phyloP scores from a whole-genome alignment of 306 rosid genomes.

The Echinosophora koreensis region DNA sequence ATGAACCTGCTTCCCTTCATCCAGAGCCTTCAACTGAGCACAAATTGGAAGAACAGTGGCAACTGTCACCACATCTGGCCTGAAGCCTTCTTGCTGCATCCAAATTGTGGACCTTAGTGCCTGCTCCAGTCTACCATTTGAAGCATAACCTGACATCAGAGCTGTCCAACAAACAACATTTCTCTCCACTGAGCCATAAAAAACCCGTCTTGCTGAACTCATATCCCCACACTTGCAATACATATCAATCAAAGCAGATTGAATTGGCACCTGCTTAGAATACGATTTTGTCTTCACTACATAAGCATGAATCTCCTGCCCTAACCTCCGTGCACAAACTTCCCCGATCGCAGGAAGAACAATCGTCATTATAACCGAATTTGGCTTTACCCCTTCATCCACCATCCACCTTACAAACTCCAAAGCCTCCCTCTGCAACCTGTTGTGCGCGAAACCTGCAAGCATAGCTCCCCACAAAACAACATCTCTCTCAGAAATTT shows the following conservation, averaged over 20 bases:
- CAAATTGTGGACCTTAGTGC: slow-evolving; percentile 78
- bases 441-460: slow-evolving; percentile 73
- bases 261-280: slow-evolving; percentile 61
- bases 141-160: slow-evolving; percentile 79
- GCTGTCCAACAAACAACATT: slow-evolving; percentile 89
- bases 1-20: slow-evolving; percentile 79
- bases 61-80: slow-evolving; percentile 75
- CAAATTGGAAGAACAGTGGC: slow-evolving; percentile 83
- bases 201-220: slow-evolving; percentile 68
- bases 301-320: slow-evolving; percentile 79
- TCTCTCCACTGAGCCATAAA: slow-evolving; percentile 71
- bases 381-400: slow-evolving; percentile 59
- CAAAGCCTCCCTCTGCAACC: slow-evolving; percentile 72
- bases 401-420: slow-evolving; percentile 71
- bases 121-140: slow-evolving; percentile 76
- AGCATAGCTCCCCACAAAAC: slow-evolving; percentile 81
- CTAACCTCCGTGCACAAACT: slow-evolving; percentile 55
- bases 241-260: slow-evolving; percentile 87
- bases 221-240: slow-evolving; percentile 86
- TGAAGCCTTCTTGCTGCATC: slow-evolving; percentile 96
- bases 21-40: slow-evolving; percentile 71
- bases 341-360: slow-evolving; percentile 80
- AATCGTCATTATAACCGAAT: slow-evolving; percentile 69
- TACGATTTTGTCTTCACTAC: slow-evolving; percentile 71
- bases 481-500: slow-evolving; percentile 68